phyloP scores from a whole-genome alignment of 345 rosid genomes.

The Gossypium turneri region DNA sequence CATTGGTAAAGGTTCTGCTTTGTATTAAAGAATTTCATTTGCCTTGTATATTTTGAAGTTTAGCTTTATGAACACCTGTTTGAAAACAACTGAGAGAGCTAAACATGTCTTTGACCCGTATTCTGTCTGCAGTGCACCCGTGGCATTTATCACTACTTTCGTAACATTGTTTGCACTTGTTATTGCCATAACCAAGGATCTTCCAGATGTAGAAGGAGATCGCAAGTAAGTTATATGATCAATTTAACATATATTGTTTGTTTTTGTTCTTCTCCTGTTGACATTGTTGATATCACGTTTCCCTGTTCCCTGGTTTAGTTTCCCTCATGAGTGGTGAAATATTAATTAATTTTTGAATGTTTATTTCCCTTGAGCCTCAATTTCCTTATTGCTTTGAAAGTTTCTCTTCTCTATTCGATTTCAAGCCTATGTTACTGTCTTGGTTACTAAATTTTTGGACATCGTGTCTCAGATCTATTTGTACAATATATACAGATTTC shows the following conservation, averaged over 20 bases:
- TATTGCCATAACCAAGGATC: conserved; percentile 93
- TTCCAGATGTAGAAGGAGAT: conserved; percentile 96
- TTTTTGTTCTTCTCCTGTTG: conserved; percentile 12
- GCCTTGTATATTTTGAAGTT: conserved; percentile 1
- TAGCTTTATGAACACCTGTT: neutral
- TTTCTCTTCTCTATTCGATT: neutral
- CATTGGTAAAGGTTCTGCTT: neutral
- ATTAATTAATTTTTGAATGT: neutral
- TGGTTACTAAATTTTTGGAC: neutral
- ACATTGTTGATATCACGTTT: conserved; percentile 1
- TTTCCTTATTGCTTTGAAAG: conserved; percentile 2
- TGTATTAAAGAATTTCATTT: neutral
- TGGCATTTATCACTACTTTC: conserved; percentile 91
- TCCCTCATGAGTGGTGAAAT: neutral
- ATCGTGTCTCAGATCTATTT: neutral
- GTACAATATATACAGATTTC: conserved; percentile 49
- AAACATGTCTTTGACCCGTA: conserved; percentile 14
- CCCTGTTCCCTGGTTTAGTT: neutral
- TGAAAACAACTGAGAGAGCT: conserved; percentile 11
- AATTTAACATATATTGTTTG: conserved; percentile 1
- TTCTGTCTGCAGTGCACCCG: conserved; percentile 67
- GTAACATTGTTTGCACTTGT: conserved; percentile 88
- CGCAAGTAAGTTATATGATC: conserved; percentile 60
- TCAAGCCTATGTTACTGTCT: neutral
- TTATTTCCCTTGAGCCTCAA: neutral